These are phyloP conservation scores for Triticum urartu DNA, from an alignment of 176 grass and related monocot genomes.

Conservation along the genomic window DNA sequence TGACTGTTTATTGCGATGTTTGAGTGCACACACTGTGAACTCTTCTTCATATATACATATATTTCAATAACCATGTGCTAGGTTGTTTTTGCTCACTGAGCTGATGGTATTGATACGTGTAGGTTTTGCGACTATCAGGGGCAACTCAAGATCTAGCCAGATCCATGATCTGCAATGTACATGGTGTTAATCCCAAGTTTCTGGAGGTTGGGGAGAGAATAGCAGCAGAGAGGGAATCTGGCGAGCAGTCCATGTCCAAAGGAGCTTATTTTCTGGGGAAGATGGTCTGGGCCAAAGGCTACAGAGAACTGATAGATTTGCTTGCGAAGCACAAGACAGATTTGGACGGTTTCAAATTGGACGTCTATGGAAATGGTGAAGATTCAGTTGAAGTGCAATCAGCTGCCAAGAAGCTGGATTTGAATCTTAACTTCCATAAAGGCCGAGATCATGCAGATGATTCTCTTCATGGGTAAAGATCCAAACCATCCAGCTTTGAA, in stretches of 20 bases:
- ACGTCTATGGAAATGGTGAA: constrained; percentile 85
- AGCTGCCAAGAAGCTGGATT: constrained; percentile 64
- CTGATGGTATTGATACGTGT: constrained; percentile 24
- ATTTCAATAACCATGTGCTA: not conserved
- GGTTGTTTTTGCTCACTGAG: not conserved
- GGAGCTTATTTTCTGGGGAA: constrained; percentile 97
- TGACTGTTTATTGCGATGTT: constrained; percentile 16
- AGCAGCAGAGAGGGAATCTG: constrained; percentile 50
- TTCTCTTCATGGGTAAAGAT: constrained; percentile 83
- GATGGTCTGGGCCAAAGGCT: constrained; percentile 99
- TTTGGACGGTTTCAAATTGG: constrained; percentile 75
- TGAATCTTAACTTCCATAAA: constrained; percentile 88
- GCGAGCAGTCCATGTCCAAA: constrained; percentile 67
- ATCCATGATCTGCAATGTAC: constrained; percentile 90
- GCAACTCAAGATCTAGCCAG: constrained; percentile 93
- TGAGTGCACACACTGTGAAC: not conserved
- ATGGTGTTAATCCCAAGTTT: constrained; percentile 94
- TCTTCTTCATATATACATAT: not conserved
- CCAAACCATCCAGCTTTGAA: not conserved
- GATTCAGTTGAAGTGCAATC: constrained; percentile 83
- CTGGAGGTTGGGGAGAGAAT: constrained; percentile 77
- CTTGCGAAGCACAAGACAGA: constrained; percentile 71
- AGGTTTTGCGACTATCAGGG: constrained; percentile 83
- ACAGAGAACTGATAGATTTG: constrained; percentile 86
- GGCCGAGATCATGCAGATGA: constrained; percentile 91